Conservation (phyloP, 805 yeast genomes). For the Metschnikowia colocasiae region DNA sequence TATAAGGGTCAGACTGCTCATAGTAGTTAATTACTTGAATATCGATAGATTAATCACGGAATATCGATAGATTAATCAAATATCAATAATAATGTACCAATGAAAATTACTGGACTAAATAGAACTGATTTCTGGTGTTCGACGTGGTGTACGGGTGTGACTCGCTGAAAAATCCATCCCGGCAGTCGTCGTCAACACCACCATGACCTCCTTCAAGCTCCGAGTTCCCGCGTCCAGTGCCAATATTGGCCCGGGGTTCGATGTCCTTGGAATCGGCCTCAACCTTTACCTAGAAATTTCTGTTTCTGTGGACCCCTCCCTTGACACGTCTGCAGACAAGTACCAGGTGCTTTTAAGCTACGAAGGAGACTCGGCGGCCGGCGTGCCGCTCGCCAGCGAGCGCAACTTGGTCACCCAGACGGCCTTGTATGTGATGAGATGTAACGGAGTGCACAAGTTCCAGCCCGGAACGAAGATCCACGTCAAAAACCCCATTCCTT, state of each 20-base stretch:
- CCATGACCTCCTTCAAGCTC: constrained; percentile 49
- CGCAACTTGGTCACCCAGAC: constrained; percentile 87
- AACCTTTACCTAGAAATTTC: constrained; percentile 66
- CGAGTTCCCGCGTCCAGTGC: constrained; percentile 96
- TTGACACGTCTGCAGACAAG: constrained; percentile 52
- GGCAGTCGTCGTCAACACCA: constrained; percentile 25
- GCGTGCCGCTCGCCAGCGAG: constrained; percentile 75
- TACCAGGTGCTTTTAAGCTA: constrained; percentile 68
- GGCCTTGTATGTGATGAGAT: constrained; percentile 85
- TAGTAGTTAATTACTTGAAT: too few relatives aligned
- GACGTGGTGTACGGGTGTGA: constrained; percentile 6
- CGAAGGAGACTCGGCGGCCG: constrained; percentile 75
- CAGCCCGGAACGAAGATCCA: constrained; percentile 80
- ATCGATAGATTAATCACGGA: too few relatives aligned
- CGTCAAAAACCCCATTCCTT: constrained; percentile 87
- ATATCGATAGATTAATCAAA: too few relatives aligned
- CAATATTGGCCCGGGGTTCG: constrained; percentile 98
- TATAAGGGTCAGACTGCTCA: constrained; percentile 17
- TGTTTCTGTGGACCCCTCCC: constrained; percentile 57
- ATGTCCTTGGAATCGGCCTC: constrained; percentile 90
- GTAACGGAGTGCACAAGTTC: constrained; percentile 70
- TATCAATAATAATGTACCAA: too few relatives aligned
- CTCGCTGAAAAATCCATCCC: not conserved
- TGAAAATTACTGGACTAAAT: too few relatives aligned
- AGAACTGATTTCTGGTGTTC: too few relatives aligned